These are phyloP conservation scores for Tetradesmus lagerheimii DNA, from an alignment of 139 green algal species.

Conservation along the genomic window DNA sequence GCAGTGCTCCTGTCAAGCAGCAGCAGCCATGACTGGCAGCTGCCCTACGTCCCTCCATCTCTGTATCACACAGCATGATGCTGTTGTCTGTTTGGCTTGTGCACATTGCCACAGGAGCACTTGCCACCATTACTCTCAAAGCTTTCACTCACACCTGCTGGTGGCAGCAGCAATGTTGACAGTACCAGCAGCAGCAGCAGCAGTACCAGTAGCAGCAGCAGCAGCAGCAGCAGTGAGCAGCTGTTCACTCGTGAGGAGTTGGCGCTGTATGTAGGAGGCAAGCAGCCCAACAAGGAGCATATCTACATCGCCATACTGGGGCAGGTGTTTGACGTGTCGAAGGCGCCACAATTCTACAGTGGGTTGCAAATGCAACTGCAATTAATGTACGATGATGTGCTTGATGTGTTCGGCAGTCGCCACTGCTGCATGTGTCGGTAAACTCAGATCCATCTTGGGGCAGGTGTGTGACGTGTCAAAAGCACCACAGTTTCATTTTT, in stretches of 20 bases:
- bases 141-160: background rate
- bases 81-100: no score
- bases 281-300: conserved; percentile 25
- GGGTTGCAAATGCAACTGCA: conserved; percentile 15
- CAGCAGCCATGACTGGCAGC: no score
- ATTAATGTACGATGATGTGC: no score
- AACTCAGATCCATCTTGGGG: no score
- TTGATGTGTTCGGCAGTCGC: no score
- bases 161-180: background rate
- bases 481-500: conserved; percentile 54
- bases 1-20: no score
- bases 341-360: conserved; percentile 65
- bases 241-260: conserved; percentile 66
- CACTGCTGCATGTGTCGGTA: no score
- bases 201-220: background rate
- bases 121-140: background rate
- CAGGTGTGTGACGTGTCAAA: conserved; percentile 80
- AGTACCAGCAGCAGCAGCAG: background rate
- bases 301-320: conserved; percentile 76
- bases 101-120: background rate
- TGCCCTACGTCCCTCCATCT: no score
- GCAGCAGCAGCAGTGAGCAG: conserved; percentile 31
- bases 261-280: conserved; percentile 44
- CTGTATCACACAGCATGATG: no score
- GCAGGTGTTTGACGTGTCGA: conserved; percentile 80